phyloP scores from a whole-genome alignment of 169 alveolate genomes.

The Perkinsus marinus region DNA sequence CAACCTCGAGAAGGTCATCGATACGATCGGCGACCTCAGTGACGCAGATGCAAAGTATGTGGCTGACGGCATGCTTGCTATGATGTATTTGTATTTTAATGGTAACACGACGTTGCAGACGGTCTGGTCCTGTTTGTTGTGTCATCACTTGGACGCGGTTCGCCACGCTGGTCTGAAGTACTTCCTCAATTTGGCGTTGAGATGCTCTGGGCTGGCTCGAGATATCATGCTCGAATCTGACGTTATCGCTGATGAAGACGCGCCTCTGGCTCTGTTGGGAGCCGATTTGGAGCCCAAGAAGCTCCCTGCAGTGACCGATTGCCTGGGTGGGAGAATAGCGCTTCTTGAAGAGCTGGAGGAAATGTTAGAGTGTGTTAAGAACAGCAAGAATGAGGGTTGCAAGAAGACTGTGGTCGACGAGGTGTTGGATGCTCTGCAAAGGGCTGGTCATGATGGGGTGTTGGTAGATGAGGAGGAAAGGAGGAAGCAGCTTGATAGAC shows the following conservation, averaged over 20 bases:
- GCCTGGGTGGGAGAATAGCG: background rate
- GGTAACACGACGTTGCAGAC: background rate
- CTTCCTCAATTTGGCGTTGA: background rate
- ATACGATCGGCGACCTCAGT: background rate
- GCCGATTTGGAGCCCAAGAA: background rate
- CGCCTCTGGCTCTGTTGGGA: background rate
- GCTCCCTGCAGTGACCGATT: background rate
- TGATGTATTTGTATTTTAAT: background rate
- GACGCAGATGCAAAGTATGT: background rate
- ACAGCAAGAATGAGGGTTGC: background rate
- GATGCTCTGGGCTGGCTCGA: background rate
- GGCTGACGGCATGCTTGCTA: background rate
- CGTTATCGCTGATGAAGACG: background rate
- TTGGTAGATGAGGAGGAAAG: background rate
- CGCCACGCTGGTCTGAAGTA: background rate
- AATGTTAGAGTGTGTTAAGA: background rate
- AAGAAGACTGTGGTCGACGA: background rate
- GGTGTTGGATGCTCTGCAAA: background rate
- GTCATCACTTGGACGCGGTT: background rate
- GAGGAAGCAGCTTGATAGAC: background rate
- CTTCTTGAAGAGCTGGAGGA: background rate
- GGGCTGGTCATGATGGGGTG: background rate
- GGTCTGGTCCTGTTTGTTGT: background rate
- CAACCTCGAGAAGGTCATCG: background rate
- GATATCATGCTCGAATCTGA: background rate